These are phyloP conservation scores for Kwoniella sp. DNA, from an alignment of 768 basidiomycete species.

Conservation along the genomic window DNA sequence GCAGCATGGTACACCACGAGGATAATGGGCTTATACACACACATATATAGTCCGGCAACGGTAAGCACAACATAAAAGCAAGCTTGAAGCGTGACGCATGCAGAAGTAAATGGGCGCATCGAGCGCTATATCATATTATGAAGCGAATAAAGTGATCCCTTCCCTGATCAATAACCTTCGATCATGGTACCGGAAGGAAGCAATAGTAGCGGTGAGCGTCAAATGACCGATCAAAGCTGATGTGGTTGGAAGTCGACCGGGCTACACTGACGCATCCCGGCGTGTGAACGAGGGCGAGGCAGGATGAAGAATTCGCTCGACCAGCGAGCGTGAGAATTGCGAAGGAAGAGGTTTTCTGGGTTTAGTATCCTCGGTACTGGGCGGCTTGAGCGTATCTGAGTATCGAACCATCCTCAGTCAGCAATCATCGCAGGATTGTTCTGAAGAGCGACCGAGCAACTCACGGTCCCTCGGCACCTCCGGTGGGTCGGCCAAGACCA, in stretches of 20 bases:
- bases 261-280: too few species aligned
- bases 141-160: slow-evolving; percentile 2
- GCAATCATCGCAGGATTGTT: background rate
- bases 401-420: background rate
- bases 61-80: background rate
- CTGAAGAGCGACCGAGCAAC: slow-evolving; percentile 8
- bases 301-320: slow-evolving; percentile 16
- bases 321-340: slow-evolving; percentile 15
- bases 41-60: too few species aligned
- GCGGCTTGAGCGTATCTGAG: slow-evolving; percentile 48
- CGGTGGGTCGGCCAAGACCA: slow-evolving; percentile 48
- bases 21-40: too few species aligned
- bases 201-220: too few species aligned
- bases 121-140: background rate
- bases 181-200: too few species aligned
- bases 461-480: slow-evolving; percentile 50
- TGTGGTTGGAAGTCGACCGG: too few species aligned
- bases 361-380: slow-evolving; percentile 38
- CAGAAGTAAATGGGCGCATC: background rate
- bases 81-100: background rate
- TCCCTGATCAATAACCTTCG: too few species aligned
- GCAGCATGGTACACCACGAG: too few species aligned
- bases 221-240: too few species aligned
- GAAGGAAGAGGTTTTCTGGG: background rate
- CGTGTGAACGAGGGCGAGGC: too few species aligned